These are phyloP conservation scores for Wickerhamomyces bovis DNA, from an alignment of 805 yeast genomes.

Conservation along the genomic window DNA sequence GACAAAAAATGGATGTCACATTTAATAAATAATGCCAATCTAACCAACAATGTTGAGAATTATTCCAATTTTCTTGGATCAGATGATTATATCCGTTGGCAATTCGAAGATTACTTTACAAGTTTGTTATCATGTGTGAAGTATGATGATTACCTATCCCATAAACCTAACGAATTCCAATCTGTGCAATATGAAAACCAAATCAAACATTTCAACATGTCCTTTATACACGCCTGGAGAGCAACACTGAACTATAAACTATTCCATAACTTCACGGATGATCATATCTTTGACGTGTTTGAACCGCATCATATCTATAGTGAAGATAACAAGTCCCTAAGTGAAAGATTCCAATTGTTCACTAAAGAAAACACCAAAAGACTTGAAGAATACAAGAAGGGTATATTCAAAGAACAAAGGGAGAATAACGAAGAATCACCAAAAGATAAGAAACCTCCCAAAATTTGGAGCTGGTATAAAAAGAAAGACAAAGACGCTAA, in stretches of 20 bases:
- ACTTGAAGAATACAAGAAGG: conserved; percentile 18
- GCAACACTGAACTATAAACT: conserved; percentile 47
- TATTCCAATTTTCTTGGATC: conserved; percentile 49
- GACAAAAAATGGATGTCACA: conserved; percentile 75
- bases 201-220: conserved; percentile 34
- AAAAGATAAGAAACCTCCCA: conserved; percentile 2
- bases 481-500: conserved; percentile 7
- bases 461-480: conserved; percentile 11
- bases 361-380: conserved; percentile 24
- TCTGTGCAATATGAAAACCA: conserved; percentile 14
- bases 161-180: conserved; percentile 23
- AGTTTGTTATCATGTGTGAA: conserved; percentile 71
- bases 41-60: conserved; percentile 30
- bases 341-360: conserved; percentile 27
- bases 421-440: neutral
- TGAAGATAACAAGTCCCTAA: neutral
- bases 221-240: conserved; percentile 50
- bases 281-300: conserved; percentile 59
- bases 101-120: conserved; percentile 84
- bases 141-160: conserved; percentile 49
- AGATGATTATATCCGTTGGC: conserved; percentile 83
- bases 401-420: conserved; percentile 2
- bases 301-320: conserved; percentile 35
- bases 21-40: conserved; percentile 37
- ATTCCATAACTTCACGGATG: conserved; percentile 55